Evolutionary conservation across 306 rosid genomes (phyloP).

Genomic region (Prinsepia uniflora): DNA sequence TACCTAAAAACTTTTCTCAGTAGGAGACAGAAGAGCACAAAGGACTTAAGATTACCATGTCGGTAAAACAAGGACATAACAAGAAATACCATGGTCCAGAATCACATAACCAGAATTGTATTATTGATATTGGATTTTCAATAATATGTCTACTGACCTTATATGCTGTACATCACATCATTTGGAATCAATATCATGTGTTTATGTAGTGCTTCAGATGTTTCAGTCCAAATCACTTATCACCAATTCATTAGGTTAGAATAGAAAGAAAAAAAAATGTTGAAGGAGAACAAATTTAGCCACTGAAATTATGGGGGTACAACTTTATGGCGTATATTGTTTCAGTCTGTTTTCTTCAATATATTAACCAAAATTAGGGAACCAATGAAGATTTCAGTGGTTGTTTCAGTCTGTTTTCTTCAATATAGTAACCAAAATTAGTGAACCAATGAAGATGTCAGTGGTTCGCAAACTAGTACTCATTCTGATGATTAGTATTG

Average conservation of each 20-base stretch:
- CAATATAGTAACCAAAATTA: neutral
- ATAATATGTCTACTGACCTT: neutral
- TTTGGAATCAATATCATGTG: neutral
- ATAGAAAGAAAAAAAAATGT: neutral
- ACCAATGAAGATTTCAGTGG: neutral
- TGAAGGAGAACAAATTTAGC: neutral
- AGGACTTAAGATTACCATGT: neutral
- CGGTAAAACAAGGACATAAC: neutral
- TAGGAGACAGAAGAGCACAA: neutral
- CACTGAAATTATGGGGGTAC: neutral
- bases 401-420: neutral
- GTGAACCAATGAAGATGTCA: neutral
- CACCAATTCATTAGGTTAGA: neutral
- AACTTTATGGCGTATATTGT: neutral
- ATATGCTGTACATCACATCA: neutral
- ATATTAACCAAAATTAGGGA: neutral
- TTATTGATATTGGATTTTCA: neutral
- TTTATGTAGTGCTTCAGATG: neutral
- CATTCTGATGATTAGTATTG: constrained; percentile 13
- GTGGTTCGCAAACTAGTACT: neutral
- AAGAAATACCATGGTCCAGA: neutral
- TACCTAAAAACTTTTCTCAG: neutral
- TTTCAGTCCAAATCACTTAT: neutral
- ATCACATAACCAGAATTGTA: neutral
- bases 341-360: neutral